A percentile compares a stretch with the other conserved stretches of the same genome.
phyloP scores from a whole-genome alignment of 2,329 filamentous ascomycete genomes.

The Cladophialophora carrionii region DNA sequence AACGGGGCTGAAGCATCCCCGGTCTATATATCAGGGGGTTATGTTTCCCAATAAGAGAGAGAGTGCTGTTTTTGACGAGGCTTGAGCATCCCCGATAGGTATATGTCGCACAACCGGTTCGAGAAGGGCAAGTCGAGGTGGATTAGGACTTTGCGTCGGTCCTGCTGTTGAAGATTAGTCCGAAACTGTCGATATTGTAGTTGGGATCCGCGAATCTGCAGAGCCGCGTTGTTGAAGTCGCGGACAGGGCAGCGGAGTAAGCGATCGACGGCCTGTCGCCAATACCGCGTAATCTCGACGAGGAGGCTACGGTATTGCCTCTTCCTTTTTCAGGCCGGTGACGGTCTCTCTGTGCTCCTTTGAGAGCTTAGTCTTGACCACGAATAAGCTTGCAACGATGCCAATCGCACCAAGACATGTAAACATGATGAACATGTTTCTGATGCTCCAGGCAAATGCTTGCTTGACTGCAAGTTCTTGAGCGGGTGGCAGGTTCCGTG shows the following conservation, averaged over 20 bases:
- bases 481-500: constrained; percentile 36
- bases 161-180: constrained; percentile 20
- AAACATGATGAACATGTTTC: constrained; percentile 55
- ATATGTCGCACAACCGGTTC: background rate
- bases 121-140: background rate
- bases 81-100: constrained; percentile 28
- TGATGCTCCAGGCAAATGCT: constrained; percentile 50
- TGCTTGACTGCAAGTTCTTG: constrained; percentile 47
- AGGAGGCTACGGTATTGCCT: constrained; percentile 3
- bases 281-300: background rate
- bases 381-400: constrained; percentile 42
- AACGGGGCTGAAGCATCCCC: constrained; percentile 23
- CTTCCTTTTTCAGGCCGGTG: constrained; percentile 48
- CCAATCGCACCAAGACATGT: constrained; percentile 24
- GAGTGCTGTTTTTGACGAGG: constrained; percentile 32
- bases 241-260: background rate
- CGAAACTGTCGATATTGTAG: background rate
- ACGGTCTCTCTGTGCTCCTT: constrained; percentile 50
- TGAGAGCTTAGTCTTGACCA: constrained; percentile 46
- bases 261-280: background rate
- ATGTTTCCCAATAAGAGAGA: constrained; percentile 22
- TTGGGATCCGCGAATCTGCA: background rate
- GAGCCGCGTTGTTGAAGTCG: constrained; percentile 3
- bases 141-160: background rate
- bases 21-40: constrained; percentile 6